Base-by-base conservation (phyloP, 768 basidiomycete genomes). In the Termitomyces sp. region DNA sequence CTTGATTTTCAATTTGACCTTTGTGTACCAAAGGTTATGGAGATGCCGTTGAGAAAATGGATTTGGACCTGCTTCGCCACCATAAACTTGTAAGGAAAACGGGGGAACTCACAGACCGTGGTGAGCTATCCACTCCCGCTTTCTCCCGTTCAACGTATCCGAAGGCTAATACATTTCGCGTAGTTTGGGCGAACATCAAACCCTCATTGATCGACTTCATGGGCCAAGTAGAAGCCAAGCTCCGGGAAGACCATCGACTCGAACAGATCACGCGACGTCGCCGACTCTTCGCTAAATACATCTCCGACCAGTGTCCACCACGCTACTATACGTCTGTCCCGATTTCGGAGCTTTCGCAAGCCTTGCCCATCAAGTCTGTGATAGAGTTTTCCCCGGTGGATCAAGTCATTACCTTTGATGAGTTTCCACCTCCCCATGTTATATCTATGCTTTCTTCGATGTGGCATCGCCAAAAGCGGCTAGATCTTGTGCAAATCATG, bases 171-270 rank as follows among this genome's bases (percentile, higher is more conserved):
- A 28, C 20, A 26, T 46, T 28, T 53, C 18, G 36, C 30, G 12
- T 35, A 77, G 76, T 74, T 50, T 77, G 76, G 76, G 59, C 63
- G 41, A 78, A 74, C 48, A 78, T 77, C 44, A 68, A 66, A 57
- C 35, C 3, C 9, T 68, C 69, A 26, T 65, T 77, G 63, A 62
- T 74, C 60, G 57, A 52, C 10, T 74, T 73, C 57, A 77, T 77
- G 77, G 56, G 69, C 20, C 66, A 63, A 33, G 72, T 75, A 64
- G 71, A 64, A 59, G 47, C 59, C 18, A 61, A 50, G 36, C 64
- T 63, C 49, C 57, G 62, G 10, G 59, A 63, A 36, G 60, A 58
- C 30, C 40, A 60, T 46, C 64, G 50, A 32, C 56, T 63, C 18
- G 59, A 63, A n/a, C 57, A 65, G 20, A 61, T 65, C 52, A 63